Evolutionary conservation across 148 eudicot genomes (phyloP), one percentile per base, ranked within the genome.

Genomic region (Arctostaphylos glauca): DNA sequence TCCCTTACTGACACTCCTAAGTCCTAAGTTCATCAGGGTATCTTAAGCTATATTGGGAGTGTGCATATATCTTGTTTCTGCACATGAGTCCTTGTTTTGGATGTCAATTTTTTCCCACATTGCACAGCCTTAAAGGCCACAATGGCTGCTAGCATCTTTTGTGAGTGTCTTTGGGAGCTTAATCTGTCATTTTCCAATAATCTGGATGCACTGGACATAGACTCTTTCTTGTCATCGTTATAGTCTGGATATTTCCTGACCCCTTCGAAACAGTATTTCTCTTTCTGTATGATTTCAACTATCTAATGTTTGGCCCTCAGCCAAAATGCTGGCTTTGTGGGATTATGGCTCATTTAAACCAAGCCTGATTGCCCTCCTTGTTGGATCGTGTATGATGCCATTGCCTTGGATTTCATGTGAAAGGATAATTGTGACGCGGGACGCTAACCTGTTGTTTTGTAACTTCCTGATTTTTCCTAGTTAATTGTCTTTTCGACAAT

Each of bases 321-420:
- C 54, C n/a, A n/a, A 47, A 49, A n/a, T n/a, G 55, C 55, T 74
- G 77, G 54, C 54, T 47, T 74, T 74, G 4, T 76, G 43, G 60
- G 60, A 76, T 76, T 76, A 31, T 53, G 44, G 25, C 77, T 44
- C 50, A 15, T 78, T 66, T 54, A 56, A 78, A 41, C 31, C 67
- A 58, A 78, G 44, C 70, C 19, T 0, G n/a, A 59, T 78, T 13
- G 52, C 41, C 73, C 72, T 60, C 19, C 38, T 79, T 59, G 54
- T 56, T 66, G 55, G 21, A 48, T 64, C 53, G 73, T 12, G 73
- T 12, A 46, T 55, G 41, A 62, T 47, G 81, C 44, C 38, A 14
- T 48, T 12, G 67, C 50, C 19, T 60, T 58, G 19, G 2, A 43
- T 41, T 76, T 53, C 25, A 9, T 76, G 46, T 76, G 5, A 5